Conservation (phyloP, 331 rosid species). For the Acacia pycnantha region DNA sequence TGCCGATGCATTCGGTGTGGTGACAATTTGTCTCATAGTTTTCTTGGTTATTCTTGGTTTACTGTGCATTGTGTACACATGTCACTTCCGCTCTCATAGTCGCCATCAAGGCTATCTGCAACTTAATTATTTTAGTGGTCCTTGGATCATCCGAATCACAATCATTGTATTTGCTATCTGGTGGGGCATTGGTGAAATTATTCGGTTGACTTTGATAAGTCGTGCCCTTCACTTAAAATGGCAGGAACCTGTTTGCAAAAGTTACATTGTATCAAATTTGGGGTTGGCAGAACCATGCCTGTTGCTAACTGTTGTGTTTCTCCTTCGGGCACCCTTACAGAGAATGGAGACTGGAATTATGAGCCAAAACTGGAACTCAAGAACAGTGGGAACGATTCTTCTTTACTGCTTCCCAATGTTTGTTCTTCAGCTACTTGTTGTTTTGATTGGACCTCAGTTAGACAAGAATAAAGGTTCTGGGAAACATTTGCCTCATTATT, state of each 20-base stretch:
- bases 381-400: slow-evolving; percentile 70
- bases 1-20: slow-evolving; percentile 99
- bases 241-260: slow-evolving; percentile 87
- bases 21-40: slow-evolving; percentile 83
- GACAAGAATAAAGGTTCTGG: slow-evolving; percentile 38
- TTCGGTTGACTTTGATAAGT: slow-evolving; percentile 70
- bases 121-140: slow-evolving; percentile 91
- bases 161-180: slow-evolving; percentile 81
- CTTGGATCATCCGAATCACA: slow-evolving; percentile 87
- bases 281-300: slow-evolving; percentile 99
- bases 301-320: slow-evolving; percentile 83
- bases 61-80: slow-evolving; percentile 72
- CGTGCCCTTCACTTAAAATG: slow-evolving; percentile 62
- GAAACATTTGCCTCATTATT: slow-evolving; percentile 60
- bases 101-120: slow-evolving; percentile 60
- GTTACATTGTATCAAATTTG: slow-evolving; percentile 86
- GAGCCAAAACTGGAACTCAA: slow-evolving; percentile 72
- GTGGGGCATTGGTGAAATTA: slow-evolving; percentile 94
- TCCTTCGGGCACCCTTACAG: slow-evolving; percentile 91
- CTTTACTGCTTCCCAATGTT: slow-evolving; percentile 81
- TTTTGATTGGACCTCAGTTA: slow-evolving; percentile 69
- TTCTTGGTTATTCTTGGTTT: slow-evolving; percentile 82
- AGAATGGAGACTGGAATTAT: slow-evolving; percentile 73
- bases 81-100: slow-evolving; percentile 87
- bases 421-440: slow-evolving; percentile 76